A percentile compares a stretch with the other conserved stretches of the same genome.
These are phyloP conservation scores for Artemisia argyi DNA, from an alignment of 129 eudicot genomes.

Conservation along the genomic window DNA sequence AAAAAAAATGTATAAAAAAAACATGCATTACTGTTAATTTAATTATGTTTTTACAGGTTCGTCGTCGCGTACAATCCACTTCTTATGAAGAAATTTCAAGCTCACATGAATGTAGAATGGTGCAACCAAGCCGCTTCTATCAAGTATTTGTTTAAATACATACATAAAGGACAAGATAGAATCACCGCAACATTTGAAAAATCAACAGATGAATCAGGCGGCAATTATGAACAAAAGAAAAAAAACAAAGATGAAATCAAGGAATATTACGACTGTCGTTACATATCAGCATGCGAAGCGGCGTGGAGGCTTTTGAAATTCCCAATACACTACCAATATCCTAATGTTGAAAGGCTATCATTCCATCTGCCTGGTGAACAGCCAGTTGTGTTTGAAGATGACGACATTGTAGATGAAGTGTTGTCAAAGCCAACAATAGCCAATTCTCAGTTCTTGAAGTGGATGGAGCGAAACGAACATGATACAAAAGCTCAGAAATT, in stretches of 20 bases:
- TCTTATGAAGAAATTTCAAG: background rate
- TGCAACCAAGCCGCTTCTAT: background rate
- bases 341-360: background rate
- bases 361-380: conserved; percentile 24
- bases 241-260: background rate
- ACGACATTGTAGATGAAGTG: background rate
- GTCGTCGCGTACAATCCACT: background rate
- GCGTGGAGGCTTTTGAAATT: background rate
- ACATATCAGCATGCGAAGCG: background rate
- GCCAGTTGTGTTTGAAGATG: background rate
- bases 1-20: background rate
- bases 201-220: background rate
- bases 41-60: background rate
- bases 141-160: background rate
- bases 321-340: background rate
- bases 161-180: background rate
- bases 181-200: background rate
- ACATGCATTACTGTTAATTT: background rate
- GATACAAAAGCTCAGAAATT: background rate
- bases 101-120: background rate
- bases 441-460: background rate
- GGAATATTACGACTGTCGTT: background rate
- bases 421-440: accelerated
- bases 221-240: background rate
- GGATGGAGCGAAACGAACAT: conserved; percentile 7